Evolutionary conservation across 805 yeast genomes (phyloP).

Genomic region (Millerozyma acaciae): DNA sequence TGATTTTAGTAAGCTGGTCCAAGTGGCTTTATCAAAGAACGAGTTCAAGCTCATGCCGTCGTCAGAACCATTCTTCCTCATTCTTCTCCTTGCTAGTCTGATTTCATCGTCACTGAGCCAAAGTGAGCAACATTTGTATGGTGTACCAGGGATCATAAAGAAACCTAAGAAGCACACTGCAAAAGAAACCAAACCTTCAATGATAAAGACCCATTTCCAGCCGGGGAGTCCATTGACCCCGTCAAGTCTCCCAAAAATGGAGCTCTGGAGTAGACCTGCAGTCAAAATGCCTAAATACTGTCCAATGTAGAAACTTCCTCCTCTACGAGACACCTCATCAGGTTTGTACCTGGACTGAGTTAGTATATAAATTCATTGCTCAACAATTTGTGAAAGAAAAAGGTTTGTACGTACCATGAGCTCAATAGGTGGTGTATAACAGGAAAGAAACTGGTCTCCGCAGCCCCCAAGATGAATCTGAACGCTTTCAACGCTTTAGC

Average conservation of each 20-base stretch:
- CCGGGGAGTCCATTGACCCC: constrained; percentile 54
- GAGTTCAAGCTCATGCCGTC: constrained; percentile 21
- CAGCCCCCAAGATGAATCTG: constrained; percentile 63
- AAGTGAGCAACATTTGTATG: constrained; percentile 38
- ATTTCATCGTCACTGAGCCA: constrained; percentile 35
- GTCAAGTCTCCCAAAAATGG: constrained; percentile 43
- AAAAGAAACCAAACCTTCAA: constrained; percentile 59
- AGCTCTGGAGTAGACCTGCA: constrained; percentile 59
- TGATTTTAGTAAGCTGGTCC: constrained; percentile 50
- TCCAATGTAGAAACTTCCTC: constrained; percentile 59
- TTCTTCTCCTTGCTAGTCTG: constrained; percentile 27
- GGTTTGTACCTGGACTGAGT: constrained; percentile 44
- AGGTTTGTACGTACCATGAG: constrained; percentile 21
- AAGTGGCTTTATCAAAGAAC: constrained; percentile 41
- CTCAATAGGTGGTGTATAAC: constrained; percentile 46
- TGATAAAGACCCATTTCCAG: constrained; percentile 73
- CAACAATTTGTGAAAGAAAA: not conserved
- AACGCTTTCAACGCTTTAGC: constrained; percentile 54
- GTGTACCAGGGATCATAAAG: constrained; percentile 63
- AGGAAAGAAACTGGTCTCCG: constrained; percentile 57
- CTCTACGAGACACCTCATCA: constrained; percentile 56
- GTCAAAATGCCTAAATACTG: constrained; percentile 61
- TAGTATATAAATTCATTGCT: constrained; percentile 1
- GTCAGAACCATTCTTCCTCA: constrained; percentile 19
- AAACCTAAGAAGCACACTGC: constrained; percentile 55